A percentile compares a stretch with the other conserved stretches of the same genome.
Evolutionary conservation across 768 basidiomycete genomes (phyloP).

Genomic region (Boletus sp.): DNA sequence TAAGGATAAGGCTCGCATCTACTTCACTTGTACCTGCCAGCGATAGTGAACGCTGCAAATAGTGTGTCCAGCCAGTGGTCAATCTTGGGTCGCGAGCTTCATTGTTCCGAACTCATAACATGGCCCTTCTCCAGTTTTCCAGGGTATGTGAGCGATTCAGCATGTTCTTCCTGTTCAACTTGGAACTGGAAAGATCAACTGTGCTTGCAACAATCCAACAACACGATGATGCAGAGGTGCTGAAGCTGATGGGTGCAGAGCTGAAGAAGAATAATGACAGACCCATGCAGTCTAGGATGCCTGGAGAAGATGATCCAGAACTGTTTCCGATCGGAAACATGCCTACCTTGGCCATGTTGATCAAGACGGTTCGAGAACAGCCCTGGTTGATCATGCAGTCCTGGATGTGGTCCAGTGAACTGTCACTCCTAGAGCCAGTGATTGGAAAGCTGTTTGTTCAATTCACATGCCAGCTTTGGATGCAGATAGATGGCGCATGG

Average conservation of each 20-base stretch:
- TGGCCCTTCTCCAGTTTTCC: too few relatives aligned
- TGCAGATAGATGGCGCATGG: not conserved
- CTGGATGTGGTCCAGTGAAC: too few relatives aligned
- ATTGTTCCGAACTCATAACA: too few relatives aligned
- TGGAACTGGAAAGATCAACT: not conserved
- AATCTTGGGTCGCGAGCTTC: too few relatives aligned
- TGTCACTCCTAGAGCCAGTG: too few relatives aligned
- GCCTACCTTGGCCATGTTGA: not conserved
- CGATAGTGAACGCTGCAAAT: too few relatives aligned
- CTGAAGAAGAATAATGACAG: not conserved
- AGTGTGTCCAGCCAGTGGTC: too few relatives aligned
- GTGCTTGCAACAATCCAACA: not conserved
- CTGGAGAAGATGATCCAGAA: not conserved
- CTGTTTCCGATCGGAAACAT: not conserved
- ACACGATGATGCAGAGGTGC: not conserved
- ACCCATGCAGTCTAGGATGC: not conserved
- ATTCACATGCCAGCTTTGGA: not conserved
- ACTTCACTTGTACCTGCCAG: too few relatives aligned
- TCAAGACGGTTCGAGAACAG: not conserved
- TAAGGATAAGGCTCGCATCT: too few relatives aligned
- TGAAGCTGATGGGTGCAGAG: not conserved
- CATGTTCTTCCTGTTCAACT: too few relatives aligned
- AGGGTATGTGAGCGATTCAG: too few relatives aligned
- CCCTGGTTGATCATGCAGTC: not conserved
- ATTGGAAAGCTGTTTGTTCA: too few relatives aligned